Percentiles rank a stretch among this genome's conserved stretches.
phyloP scores from a whole-genome alignment of 2,329 filamentous ascomycete genomes.

The Sporothrix luriei region DNA sequence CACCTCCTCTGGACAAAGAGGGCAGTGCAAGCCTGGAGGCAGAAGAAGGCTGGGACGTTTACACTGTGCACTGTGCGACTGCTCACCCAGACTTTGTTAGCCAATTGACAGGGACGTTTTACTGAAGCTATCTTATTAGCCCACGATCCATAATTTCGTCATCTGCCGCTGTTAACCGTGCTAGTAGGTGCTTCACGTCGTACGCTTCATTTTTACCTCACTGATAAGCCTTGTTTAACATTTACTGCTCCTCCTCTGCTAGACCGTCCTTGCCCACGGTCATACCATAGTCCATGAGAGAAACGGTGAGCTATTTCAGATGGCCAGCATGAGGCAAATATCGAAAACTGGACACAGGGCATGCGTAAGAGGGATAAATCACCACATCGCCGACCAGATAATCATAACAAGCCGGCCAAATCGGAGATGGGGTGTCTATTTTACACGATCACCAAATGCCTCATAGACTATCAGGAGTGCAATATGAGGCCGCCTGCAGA shows the following conservation, averaged over 20 bases:
- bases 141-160: conserved; percentile 7
- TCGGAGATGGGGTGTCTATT: not conserved
- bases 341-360: not conserved
- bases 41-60: not conserved
- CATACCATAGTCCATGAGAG: not conserved
- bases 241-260: conserved; percentile 21
- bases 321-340: not conserved
- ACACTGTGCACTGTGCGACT: conserved; percentile 19
- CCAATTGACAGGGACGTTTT: not conserved
- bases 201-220: not conserved
- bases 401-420: not conserved
- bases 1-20: conserved; percentile 15
- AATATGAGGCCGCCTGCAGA: not conserved
- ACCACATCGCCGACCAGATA: not conserved
- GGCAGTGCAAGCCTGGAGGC: not conserved
- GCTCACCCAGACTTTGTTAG: not conserved
- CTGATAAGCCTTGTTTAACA: conserved; percentile 17
- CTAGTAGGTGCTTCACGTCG: not conserved
- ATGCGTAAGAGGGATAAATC: not conserved
- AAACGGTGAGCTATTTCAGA: not conserved
- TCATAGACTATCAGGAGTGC: not conserved
- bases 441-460: conserved; percentile 26
- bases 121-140: not conserved
- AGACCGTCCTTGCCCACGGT: not conserved
- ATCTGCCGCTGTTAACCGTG: conserved; percentile 20